Evolutionary conservation across 1,284 basidiomycete genomes (phyloP), one percentile per base, ranked within the genome.

Genomic region (Austroboletus niveus): DNA sequence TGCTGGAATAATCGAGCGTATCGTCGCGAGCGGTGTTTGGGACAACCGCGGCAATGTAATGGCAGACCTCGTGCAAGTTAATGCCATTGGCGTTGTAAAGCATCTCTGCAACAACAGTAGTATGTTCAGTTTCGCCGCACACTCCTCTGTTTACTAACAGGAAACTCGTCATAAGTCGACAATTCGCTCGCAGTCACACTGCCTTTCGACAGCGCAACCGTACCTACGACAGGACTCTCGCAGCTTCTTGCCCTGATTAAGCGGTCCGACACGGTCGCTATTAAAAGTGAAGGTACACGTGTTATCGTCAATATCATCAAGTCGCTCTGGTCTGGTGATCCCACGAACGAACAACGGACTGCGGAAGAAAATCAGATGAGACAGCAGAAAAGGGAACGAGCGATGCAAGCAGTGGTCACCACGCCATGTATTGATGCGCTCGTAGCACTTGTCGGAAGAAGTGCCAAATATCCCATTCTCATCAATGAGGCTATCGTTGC

Each of bases 401-500:
- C 84, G n/a, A 80, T 85, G 53, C 68, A 76, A 36, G 64, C 70
- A 8, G 66, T 92, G 17, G 70, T 79, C 24, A 81, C 76, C 9
- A 62, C 71, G 20, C 74, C 81, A 22, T 81, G 80, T 54, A 77
- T 83, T 0, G 75, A 75, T 6, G 81, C 84, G 11, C 75, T 98
- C 27, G 80, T 84, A 1, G 83, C 81, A 54, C 81, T 97, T 59
- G 75, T 96, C 22, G 81, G 82, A 15, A 78, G 85, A 55, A 92
- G 91, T 61, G 81, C 79, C 57, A 87, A 86, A 65, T 92, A 93
- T 63, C 87, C 91, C 0, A 76, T 94, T 42, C 76, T 98, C 31
- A 79, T 97, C 54, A 96, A 95, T 62, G 96, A 98, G 69, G 92
- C 88, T 1, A 76, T 97, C 29, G 80, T 98, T 29, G 90, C 90